These are phyloP conservation scores for Phallus indusiatus DNA, from an alignment of 768 basidiomycete genomes.

Conservation along the genomic window DNA sequence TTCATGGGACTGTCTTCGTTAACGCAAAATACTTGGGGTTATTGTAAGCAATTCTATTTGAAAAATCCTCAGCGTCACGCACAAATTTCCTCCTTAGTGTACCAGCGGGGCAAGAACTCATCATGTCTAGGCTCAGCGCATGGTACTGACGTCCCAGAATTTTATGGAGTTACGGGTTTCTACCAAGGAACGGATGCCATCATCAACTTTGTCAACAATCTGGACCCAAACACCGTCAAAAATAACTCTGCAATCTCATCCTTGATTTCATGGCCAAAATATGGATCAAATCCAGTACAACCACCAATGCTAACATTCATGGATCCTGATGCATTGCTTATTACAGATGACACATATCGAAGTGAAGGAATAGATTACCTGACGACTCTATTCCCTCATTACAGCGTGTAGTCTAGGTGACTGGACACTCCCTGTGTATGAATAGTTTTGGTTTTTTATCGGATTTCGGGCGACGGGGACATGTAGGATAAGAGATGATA, in stretches of 20 bases:
- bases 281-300: conserved; percentile 18
- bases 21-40: conserved; percentile 35
- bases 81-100: conserved; percentile 24
- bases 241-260: conserved; percentile 5
- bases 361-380: conserved; percentile 23
- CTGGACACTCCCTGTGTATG: too few relatives aligned
- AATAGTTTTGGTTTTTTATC: too few relatives aligned
- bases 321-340: conserved; percentile 21
- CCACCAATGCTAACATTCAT: conserved; percentile 32
- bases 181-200: conserved; percentile 36
- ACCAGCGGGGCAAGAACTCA: conserved; percentile 33
- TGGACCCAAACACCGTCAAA: conserved; percentile 33
- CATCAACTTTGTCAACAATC: conserved; percentile 32
- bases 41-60: conserved; percentile 22
- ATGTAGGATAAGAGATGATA: too few relatives aligned
- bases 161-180: conserved; percentile 25
- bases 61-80: not conserved
- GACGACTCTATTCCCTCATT: not conserved
- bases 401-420: not conserved
- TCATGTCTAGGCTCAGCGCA: conserved; percentile 39
- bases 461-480: too few relatives aligned
- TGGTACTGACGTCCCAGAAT: conserved; percentile 30
- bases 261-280: conserved; percentile 36
- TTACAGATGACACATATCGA: conserved; percentile 37
- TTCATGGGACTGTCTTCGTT: conserved; percentile 30